phyloP scores from a whole-genome alignment of 441 rosid genomes.

The Pelargonium citronellum region DNA sequence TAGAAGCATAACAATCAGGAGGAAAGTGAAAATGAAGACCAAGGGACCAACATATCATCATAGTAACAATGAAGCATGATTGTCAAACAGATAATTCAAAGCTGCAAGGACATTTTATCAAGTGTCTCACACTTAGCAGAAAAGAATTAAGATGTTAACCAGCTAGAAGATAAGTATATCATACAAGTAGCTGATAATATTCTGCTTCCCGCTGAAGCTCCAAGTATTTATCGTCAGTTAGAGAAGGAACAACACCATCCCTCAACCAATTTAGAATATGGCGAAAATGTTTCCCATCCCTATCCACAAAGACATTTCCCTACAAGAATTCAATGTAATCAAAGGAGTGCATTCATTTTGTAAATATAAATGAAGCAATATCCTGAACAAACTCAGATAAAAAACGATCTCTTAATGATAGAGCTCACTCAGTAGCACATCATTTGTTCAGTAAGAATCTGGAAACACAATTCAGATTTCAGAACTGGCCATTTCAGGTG shows the following conservation, averaged over 20 bases:
- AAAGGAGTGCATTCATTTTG: constrained; percentile 13
- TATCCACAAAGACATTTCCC: constrained; percentile 82
- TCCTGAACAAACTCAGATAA: constrained; percentile 10
- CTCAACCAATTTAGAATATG: constrained; percentile 88
- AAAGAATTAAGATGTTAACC: constrained; percentile 4
- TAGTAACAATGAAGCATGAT: not conserved
- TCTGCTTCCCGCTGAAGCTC: constrained; percentile 85
- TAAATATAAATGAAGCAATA: constrained; percentile 3
- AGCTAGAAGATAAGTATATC: constrained; percentile 21
- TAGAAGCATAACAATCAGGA: not conserved
- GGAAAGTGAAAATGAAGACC: not conserved
- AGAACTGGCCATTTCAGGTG: not conserved
- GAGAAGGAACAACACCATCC: constrained; percentile 64
- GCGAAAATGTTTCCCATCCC: constrained; percentile 82
- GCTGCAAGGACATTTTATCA: not conserved
- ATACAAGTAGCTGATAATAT: constrained; percentile 76
- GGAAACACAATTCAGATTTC: not conserved
- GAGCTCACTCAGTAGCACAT: not conserved
- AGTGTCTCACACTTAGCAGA: not conserved
- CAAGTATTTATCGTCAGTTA: constrained; percentile 50
- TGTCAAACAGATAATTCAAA: constrained; percentile 3
- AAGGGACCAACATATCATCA: not conserved
- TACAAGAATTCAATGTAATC: constrained; percentile 30
- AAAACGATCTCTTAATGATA: not conserved
- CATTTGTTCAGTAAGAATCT: not conserved